phyloP scores from a whole-genome alignment of 202 grass and related monocot genomes.

The Thinopyrum obtusiflorum region DNA sequence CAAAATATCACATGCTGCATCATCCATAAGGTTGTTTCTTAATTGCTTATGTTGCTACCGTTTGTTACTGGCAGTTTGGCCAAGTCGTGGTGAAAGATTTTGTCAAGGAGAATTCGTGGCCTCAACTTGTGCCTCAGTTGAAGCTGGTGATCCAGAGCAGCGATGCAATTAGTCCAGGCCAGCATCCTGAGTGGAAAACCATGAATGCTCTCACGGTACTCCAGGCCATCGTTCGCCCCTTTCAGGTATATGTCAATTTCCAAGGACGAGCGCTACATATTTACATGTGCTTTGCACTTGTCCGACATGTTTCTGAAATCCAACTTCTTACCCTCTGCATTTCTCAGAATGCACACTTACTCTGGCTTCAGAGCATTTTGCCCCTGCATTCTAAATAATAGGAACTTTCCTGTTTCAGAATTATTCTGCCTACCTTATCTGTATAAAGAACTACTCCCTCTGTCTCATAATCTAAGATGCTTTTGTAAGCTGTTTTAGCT shows the following conservation, averaged over 20 bases:
- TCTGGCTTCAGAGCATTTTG: neutral
- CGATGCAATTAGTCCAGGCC: conserved; percentile 52
- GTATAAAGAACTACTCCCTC: neutral
- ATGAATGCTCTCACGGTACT: conserved; percentile 73
- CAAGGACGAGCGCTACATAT: neutral
- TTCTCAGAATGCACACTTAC: neutral
- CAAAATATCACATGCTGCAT: neutral
- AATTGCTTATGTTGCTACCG: neutral
- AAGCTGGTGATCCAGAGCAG: conserved; percentile 67
- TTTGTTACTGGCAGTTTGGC: conserved; percentile 49
- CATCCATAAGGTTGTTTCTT: neutral
- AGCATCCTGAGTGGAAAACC: conserved; percentile 71
- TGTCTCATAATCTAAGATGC: too few relatives aligned
- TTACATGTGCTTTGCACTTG: neutral
- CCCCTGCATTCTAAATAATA: neutral
- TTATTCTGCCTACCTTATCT: neutral
- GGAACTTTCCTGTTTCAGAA: conserved; percentile 1
- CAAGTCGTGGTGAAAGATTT: conserved; percentile 63
- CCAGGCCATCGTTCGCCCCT: conserved; percentile 66
- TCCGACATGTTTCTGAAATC: conserved; percentile 5
- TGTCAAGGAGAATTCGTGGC: conserved; percentile 79
- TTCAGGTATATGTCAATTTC: conserved; percentile 57
- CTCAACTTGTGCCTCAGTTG: conserved; percentile 73
- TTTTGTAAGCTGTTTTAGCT: too few relatives aligned
- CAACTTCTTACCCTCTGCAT: neutral